Evolutionary conservation across 495 filamentous ascomycete species (phyloP).

Genomic region (Neurospora sp.): DNA sequence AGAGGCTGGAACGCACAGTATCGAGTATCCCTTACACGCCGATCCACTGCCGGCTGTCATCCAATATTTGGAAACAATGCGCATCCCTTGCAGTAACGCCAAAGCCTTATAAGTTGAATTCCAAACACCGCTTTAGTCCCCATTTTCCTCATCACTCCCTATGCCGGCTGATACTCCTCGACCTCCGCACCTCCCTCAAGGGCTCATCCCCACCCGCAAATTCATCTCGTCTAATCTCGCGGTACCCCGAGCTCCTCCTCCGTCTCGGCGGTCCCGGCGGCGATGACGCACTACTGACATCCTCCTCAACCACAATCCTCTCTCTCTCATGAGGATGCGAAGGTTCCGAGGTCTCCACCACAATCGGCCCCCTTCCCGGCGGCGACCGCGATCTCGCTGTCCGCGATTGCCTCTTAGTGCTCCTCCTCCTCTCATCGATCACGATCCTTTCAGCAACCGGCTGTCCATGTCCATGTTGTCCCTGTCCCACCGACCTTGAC

Average conservation of each 20-base stretch:
- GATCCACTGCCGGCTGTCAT: background rate
- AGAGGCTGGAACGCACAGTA: background rate
- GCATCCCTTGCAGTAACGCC: background rate
- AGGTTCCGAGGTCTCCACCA: background rate
- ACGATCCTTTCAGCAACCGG: slow-evolving; percentile 35
- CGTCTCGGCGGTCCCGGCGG: slow-evolving; percentile 3
- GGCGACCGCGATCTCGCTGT: background rate
- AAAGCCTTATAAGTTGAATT: background rate
- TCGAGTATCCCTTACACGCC: background rate
- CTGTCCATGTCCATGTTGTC: background rate
- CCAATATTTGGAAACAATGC: background rate
- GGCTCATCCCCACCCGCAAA: slow-evolving; percentile 22
- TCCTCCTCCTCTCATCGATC: slow-evolving; percentile 24
- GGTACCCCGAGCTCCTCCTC: slow-evolving; percentile 9
- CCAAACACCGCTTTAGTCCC: background rate
- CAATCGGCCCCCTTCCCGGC: background rate
- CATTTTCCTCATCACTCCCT: background rate
- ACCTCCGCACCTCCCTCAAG: slow-evolving; percentile 22
- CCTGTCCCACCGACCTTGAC: slow-evolving; percentile 13
- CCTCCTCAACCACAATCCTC: background rate
- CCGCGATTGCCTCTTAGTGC: background rate
- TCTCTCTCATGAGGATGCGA: background rate
- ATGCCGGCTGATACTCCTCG: slow-evolving; percentile 14
- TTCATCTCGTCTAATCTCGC: slow-evolving; percentile 23
- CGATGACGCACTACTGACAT: background rate